Evolutionary conservation across 1,139 yeast genomes (phyloP).

Genomic region (Debaryomyces subglobosus): DNA sequence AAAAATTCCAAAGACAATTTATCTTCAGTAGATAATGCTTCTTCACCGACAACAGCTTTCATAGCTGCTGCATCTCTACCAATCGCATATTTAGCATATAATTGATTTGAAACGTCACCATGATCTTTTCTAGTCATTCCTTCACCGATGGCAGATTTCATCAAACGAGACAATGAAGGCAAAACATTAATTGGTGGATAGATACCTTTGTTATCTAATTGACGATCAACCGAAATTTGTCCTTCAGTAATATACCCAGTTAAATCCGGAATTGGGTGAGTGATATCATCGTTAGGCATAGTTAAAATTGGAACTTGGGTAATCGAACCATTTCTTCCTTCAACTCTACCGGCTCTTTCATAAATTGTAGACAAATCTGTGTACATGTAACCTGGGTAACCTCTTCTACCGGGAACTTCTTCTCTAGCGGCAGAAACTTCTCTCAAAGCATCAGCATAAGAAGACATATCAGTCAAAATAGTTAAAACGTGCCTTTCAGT

Average conservation of each 20-base stretch:
- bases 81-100: constrained; percentile 98
- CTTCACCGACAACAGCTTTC: constrained; percentile 99
- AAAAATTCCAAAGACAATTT: constrained; percentile 94
- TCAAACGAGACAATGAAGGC: constrained; percentile 95
- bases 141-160: constrained; percentile 99
- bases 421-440: constrained; percentile 99
- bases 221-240: constrained; percentile 96
- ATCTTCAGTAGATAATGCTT: constrained; percentile 96
- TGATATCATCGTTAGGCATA: constrained; percentile 99
- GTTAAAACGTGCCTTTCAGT: constrained; percentile 99
- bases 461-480: constrained; percentile 97
- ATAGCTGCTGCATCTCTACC: constrained; percentile 99
- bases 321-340: constrained; percentile 98
- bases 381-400: constrained; percentile 99
- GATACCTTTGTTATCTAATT: constrained; percentile 91
- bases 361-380: constrained; percentile 98
- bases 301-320: constrained; percentile 98
- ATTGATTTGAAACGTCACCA: constrained; percentile 98
- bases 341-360: constrained; percentile 99
- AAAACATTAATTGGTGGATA: constrained; percentile 98
- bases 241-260: constrained; percentile 99
- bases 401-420: constrained; percentile 99
- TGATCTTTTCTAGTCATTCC: constrained; percentile 99
- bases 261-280: constrained; percentile 99
- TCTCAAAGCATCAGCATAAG: constrained; percentile 98